Evolutionary conservation across 208 protist genomes (phyloP).

Genomic region (Trypanosoma congolense): DNA sequence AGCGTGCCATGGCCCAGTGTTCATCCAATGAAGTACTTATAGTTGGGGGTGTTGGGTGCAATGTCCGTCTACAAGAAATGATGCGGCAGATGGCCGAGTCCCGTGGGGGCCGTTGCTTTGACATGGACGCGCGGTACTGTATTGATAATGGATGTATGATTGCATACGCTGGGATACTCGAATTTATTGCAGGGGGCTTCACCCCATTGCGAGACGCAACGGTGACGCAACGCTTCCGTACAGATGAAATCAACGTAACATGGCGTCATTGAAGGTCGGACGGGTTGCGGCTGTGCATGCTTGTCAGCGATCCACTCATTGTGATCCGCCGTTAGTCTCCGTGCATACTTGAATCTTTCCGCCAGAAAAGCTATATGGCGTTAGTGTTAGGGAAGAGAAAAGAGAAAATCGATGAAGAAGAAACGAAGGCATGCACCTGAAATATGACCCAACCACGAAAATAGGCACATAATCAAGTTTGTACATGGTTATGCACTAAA

Average conservation of each 20-base stretch:
- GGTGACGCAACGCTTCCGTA: constrained; percentile 91
- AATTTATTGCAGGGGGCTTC: constrained; percentile 80
- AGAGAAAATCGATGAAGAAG: too few species aligned
- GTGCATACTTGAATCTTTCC: too few species aligned
- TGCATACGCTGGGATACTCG: constrained; percentile 94
- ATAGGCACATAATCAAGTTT: too few species aligned
- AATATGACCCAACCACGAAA: too few species aligned
- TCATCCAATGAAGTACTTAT: constrained; percentile 95
- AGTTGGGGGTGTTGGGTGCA: constrained; percentile 99
- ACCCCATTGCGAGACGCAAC: constrained; percentile 63
- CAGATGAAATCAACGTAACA: constrained; percentile 93
- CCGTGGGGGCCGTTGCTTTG: constrained; percentile 84
- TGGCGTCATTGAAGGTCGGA: too few species aligned
- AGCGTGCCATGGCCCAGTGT: constrained; percentile 98
- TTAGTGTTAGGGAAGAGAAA: too few species aligned
- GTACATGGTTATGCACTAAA: too few species aligned
- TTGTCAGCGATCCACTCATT: too few species aligned
- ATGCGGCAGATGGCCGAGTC: constrained; percentile 91
- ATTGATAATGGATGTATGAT: constrained; percentile 99
- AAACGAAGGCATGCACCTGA: too few species aligned
- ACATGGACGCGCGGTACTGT: constrained; percentile 98
- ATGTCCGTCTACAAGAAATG: constrained; percentile 96
- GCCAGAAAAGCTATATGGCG: too few species aligned
- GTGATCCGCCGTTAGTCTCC: too few species aligned
- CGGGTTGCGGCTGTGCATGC: too few species aligned